Evolutionary conservation across 208 protist genomes (phyloP).

Genomic region (Acanthamoeba lenticulata): DNA sequence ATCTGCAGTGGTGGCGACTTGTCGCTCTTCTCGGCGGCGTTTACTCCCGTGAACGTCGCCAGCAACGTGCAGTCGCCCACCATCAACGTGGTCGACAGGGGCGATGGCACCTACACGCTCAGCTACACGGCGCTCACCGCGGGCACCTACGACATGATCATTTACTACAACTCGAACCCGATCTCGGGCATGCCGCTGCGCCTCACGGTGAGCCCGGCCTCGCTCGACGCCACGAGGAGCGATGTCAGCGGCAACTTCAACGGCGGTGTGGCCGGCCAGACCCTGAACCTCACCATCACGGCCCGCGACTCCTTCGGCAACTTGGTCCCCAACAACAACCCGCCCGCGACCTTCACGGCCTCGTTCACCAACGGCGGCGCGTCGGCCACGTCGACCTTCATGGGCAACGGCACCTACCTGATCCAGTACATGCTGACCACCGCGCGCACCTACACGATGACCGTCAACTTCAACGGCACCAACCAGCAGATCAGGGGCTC

Average conservation of each 20-base stretch:
- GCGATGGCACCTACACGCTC: background rate
- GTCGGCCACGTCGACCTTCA: background rate
- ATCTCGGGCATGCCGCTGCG: background rate
- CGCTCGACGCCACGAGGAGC: background rate
- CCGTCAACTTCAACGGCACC: constrained; percentile 31
- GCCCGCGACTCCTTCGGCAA: constrained; percentile 16
- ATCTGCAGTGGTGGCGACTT: background rate
- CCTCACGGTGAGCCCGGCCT: background rate
- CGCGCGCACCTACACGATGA: constrained; percentile 1
- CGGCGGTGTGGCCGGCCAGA: background rate
- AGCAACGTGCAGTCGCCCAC: background rate
- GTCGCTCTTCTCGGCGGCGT: background rate
- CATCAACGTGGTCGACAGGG: background rate
- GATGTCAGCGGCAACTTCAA: background rate
- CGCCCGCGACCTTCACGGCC: background rate
- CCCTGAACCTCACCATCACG: background rate
- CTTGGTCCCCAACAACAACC: constrained; percentile 5
- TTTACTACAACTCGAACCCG: background rate
- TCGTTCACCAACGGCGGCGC: background rate
- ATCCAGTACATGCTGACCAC: background rate
- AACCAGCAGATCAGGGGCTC: constrained; percentile 7
- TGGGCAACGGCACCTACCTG: constrained; percentile 15
- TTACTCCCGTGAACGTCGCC: background rate
- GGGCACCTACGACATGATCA: background rate
- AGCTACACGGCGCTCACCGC: background rate